A percentile compares a stretch with the other conserved stretches of the same genome.
phyloP scores from a whole-genome alignment of 2,329 filamentous ascomycete genomes.

The Xylariales sp. region DNA sequence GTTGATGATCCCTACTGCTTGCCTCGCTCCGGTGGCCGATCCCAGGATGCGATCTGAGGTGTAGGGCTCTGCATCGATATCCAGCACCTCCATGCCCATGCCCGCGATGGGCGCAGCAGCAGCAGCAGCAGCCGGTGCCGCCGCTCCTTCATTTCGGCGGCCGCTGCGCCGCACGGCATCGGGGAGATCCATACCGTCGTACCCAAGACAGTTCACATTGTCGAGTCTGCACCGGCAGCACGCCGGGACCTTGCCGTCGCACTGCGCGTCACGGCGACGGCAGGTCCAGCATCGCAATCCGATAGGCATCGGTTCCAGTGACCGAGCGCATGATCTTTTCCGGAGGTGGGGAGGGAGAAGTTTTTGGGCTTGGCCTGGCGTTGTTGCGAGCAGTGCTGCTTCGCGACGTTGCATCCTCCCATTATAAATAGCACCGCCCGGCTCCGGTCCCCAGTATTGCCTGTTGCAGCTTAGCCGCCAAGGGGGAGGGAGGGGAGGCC shows the following conservation, averaged over 20 bases:
- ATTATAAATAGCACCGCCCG: background rate
- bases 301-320: slow-evolving; percentile 6
- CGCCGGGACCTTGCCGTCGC: slow-evolving; percentile 7
- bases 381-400: too few species aligned
- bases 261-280: slow-evolving; percentile 5
- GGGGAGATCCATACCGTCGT: background rate
- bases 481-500: too few species aligned
- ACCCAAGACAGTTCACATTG: slow-evolving; percentile 5
- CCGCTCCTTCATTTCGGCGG: too few species aligned
- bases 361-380: background rate
- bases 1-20: background rate
- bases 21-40: background rate
- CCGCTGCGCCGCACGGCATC: background rate
- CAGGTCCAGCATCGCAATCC: slow-evolving; percentile 9
- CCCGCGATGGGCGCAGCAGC: too few species aligned
- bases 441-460: background rate
- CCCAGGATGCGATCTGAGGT: slow-evolving; percentile 1
- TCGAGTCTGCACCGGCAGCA: slow-evolving; percentile 2
- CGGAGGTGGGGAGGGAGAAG: background rate
- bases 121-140: too few species aligned
- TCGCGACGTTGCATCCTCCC: background rate
- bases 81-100: too few species aligned
- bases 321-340: slow-evolving; percentile 6
- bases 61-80: background rate
- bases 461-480: background rate